Evolutionary conservation across 768 basidiomycete genomes (phyloP), one percentile per base, ranked within the genome.

Genomic region (Podaxis carcinomalis): DNA sequence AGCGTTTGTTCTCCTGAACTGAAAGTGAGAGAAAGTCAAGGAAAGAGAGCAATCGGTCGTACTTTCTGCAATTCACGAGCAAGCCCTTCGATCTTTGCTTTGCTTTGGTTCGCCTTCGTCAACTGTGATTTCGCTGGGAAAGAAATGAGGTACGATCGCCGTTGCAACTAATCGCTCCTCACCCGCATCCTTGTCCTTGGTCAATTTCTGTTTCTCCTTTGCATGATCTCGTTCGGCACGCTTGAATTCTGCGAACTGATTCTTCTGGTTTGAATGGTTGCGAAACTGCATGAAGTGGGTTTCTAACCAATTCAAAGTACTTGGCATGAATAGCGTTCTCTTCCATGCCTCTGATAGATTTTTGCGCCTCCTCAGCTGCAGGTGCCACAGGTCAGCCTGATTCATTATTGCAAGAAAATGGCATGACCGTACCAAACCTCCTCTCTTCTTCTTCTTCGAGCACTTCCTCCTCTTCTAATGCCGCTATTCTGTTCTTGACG

Each of bases 121-220:
- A 93, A 75, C 69, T 93, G 91, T 63, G 86, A 79, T 72, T 93
- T 94, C 57, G 92, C 92, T 92, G 21, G 19, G 46, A 2, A 47
- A n/a, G 35, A 21, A 51, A 49, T 61, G 39, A 59, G 51, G 32
- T 51, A 14, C 6, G 51, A 23, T 19, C n/a, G 36, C 7, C 5
- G 25, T 23, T 40, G 32, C 19, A 11, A 54, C 6, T 19, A 42
- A 6, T 23, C 14, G 36, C 32, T 37, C 62, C 70, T 72, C 75
- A 92, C 91, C 90, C 65, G 90, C 85, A 75, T 94, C 93, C 77
- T 93, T 93, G 78, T 95, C 93, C 76, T 94, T 94, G 52, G 84
- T 79, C 32, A 94, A 78, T 69, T 94, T 94, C 77, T 94, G 92
- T 73, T 91, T 93, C 79, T 94, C 93, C 75, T 92, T 94, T 42